A percentile compares a stretch with the other conserved stretches of the same genome.
These are phyloP conservation scores for Leccinum subtestaceum DNA, from an alignment of 768 basidiomycete genomes.

Conservation along the genomic window DNA sequence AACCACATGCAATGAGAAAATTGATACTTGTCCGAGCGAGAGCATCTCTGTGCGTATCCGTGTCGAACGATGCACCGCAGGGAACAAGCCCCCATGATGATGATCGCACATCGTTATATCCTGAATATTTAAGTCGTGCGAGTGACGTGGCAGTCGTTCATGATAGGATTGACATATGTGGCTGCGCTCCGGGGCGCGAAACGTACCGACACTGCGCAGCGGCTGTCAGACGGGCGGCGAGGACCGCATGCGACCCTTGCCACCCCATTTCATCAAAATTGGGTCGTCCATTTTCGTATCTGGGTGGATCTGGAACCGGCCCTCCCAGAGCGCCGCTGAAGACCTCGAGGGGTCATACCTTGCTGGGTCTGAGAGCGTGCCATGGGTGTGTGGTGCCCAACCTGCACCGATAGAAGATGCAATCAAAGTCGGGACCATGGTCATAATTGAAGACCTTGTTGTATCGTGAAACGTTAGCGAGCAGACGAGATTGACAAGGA, in stretches of 20 bases:
- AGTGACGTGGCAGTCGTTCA: conserved; percentile 6
- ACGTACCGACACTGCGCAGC: neutral
- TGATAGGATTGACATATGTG: conserved; percentile 4
- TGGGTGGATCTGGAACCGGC: conserved; percentile 84
- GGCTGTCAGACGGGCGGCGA: conserved; percentile 18
- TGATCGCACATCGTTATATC: conserved; percentile 3
- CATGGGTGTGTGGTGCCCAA: conserved; percentile 54
- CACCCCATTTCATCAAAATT: conserved; percentile 35
- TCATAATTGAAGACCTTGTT: conserved; percentile 62
- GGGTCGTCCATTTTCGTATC: conserved; percentile 72
- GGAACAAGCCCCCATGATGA: conserved; percentile 9
- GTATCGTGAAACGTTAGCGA: conserved; percentile 42
- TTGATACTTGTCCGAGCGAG: neutral
- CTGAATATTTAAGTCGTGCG: conserved; percentile 10
- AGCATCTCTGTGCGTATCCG: neutral
- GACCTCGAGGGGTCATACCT: conserved; percentile 75
- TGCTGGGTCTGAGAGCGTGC: conserved; percentile 71
- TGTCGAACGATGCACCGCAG: conserved; percentile 1
- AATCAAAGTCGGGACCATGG: conserved; percentile 73
- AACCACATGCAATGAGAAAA: neutral
- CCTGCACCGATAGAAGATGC: conserved; percentile 71
- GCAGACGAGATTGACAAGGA: conserved; percentile 4
- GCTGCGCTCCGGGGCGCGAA: neutral
- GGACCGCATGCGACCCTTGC: conserved; percentile 9
- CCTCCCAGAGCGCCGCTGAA: conserved; percentile 80